Evolutionary conservation across 2,329 filamentous ascomycete species (phyloP).

Genomic region (Neurospora sp.): DNA sequence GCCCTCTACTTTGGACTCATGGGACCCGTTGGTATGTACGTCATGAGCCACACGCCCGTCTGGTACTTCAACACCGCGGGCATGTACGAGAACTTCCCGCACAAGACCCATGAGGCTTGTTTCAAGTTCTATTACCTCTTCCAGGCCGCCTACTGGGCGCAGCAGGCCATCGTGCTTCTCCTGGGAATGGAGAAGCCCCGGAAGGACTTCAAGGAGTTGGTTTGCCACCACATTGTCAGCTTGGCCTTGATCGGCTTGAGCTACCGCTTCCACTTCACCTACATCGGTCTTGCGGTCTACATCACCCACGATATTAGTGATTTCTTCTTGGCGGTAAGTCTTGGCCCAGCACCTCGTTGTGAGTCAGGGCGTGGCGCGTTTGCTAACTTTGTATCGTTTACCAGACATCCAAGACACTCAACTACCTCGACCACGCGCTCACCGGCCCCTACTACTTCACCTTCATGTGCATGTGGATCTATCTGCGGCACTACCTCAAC

Average conservation of each 20-base stretch:
- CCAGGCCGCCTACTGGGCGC: constrained; percentile 89
- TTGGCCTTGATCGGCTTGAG: constrained; percentile 73
- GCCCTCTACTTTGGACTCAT: constrained; percentile 81
- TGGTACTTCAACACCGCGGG: constrained; percentile 91
- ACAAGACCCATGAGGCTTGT: constrained; percentile 64
- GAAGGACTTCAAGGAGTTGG: constrained; percentile 91
- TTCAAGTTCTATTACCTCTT: constrained; percentile 98
- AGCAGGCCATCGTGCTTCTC: constrained; percentile 82
- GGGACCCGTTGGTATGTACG: constrained; percentile 75
- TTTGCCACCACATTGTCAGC: constrained; percentile 85
- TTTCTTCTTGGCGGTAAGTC: constrained; percentile 82
- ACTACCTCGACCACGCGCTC: constrained; percentile 74
- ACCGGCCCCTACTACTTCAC: constrained; percentile 76
- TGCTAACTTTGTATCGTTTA: constrained; percentile 10
- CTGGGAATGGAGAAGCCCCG: constrained; percentile 85
- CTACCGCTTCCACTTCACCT: constrained; percentile 95
- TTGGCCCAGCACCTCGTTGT: neutral
- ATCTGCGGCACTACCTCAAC: constrained; percentile 81
- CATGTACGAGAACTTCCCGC: constrained; percentile 87
- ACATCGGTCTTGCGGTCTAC: constrained; percentile 88
- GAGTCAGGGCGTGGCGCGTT: neutral
- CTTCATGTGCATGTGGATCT: constrained; percentile 80
- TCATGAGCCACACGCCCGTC: constrained; percentile 83
- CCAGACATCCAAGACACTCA: constrained; percentile 81
- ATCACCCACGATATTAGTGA: constrained; percentile 91